A percentile compares a stretch with the other conserved stretches of the same genome.
Conservation (phyloP, 768 basidiomycete species). For the Pleurotus tuber-regium region DNA sequence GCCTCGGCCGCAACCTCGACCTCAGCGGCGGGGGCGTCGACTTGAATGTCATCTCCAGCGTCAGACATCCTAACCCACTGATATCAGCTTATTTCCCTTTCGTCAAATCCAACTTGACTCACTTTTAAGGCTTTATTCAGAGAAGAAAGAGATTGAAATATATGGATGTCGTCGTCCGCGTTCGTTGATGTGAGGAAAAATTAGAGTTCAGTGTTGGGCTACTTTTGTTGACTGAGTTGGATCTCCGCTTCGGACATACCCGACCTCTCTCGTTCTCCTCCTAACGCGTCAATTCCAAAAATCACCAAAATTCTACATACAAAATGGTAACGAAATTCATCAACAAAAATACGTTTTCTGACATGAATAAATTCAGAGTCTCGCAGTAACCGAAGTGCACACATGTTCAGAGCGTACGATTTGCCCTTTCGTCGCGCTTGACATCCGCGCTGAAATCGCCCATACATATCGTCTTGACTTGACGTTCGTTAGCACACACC, state of each 20-base stretch:
- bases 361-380: constrained; percentile 45
- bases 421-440: constrained; percentile 24
- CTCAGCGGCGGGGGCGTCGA: constrained; percentile 68
- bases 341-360: not conserved
- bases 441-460: constrained; percentile 1
- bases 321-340: not conserved
- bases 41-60: constrained; percentile 93
- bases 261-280: constrained; percentile 22
- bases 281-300: not conserved
- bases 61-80: constrained; percentile 76
- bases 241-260: constrained; percentile 53
- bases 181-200: constrained; percentile 83
- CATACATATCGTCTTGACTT: too few species aligned
- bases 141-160: constrained; percentile 22
- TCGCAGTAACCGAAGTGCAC: constrained; percentile 70
- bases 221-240: constrained; percentile 36
- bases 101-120: constrained; percentile 18
- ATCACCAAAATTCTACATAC: not conserved
- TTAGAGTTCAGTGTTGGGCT: constrained; percentile 41
- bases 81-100: too few species aligned
- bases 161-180: constrained; percentile 89
- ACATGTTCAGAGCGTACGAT: constrained; percentile 75
- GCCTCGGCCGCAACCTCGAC: constrained; percentile 86
- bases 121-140: constrained; percentile 38
- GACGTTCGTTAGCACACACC: constrained; percentile 57